Base-by-base conservation (phyloP, 345 rosid species). In the Camelina laxa region DNA sequence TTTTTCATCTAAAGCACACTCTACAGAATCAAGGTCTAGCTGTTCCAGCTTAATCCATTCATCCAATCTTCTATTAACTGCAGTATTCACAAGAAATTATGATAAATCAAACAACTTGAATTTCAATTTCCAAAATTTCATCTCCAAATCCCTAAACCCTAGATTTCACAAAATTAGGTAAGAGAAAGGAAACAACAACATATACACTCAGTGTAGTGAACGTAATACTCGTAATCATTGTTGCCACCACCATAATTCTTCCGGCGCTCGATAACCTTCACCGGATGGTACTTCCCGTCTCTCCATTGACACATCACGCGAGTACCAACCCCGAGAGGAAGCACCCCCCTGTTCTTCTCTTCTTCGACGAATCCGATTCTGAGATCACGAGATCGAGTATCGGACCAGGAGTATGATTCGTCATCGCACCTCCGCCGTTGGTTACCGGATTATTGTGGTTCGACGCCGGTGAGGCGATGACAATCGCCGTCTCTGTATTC, bases 1-100 rank as follows among this genome's bases (percentile, higher is more conserved):
- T 80, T 92, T 95, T 77, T 95, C 99, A 82, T 92, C 98, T 36
- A 95, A 87, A 49, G 91, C 98, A 31, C 94, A 72, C 82, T 92
- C 98, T 24, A 95, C 97, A 1, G 99, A 95, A 72, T 83, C 89
- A 79, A 92, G 97, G 80, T 95, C 96, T 15, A 95, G 87, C 36
- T 92, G 99, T 54, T 95, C 99, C 50, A 90, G 97, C 78, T 88
- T 92, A 76, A 90, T 96, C 98, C 99, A 95, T 74, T 95, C 99
- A 82, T 95, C 99, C 38, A 95, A 93, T 78, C 99, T 89, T 84
- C 99, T 83, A 81, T 95, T 95, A 80, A 95, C 99, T 92, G 85
- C 61, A 53, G 24, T 63, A n/a, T 10, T 49, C 22, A 45, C 49
- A 75, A 33, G 30, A 42, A 13, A 24, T 5, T 48, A 24, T 9